Evolutionary conservation across 768 basidiomycete genomes (phyloP).

Genomic region (Tricholoma saponaceum): DNA sequence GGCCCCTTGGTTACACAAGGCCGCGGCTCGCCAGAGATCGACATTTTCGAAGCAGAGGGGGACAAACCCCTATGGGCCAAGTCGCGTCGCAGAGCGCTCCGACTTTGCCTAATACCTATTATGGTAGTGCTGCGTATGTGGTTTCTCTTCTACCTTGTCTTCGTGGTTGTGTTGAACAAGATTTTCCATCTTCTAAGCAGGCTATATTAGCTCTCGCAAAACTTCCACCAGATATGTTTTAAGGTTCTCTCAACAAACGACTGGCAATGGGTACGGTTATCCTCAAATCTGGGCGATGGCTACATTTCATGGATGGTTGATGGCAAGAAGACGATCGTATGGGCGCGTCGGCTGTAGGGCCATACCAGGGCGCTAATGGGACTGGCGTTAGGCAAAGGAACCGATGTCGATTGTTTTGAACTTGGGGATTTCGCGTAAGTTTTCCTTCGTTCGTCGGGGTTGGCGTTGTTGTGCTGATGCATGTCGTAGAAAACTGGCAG

Average conservation of each 20-base stretch:
- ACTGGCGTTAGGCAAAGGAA: constrained; percentile 57
- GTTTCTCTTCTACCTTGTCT: background rate
- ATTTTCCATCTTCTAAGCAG: constrained; percentile 25
- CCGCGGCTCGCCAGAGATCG: too few species aligned
- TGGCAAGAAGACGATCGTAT: constrained; percentile 45
- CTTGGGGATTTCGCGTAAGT: constrained; percentile 55
- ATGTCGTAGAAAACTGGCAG: constrained; percentile 65
- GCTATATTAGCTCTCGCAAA: too few species aligned
- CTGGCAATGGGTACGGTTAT: constrained; percentile 14
- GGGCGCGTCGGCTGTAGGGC: constrained; percentile 46
- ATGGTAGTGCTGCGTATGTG: constrained; percentile 44
- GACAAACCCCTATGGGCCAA: constrained; percentile 49
- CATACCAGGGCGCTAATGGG: constrained; percentile 33
- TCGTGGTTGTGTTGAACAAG: too few species aligned
- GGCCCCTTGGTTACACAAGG: constrained; percentile 66
- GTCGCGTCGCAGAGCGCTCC: constrained; percentile 70
- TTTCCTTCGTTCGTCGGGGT: constrained; percentile 12
- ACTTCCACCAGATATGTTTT: too few species aligned
- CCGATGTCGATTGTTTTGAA: constrained; percentile 62
- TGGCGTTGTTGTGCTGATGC: background rate
- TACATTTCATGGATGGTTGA: constrained; percentile 76
- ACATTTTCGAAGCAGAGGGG: constrained; percentile 70
- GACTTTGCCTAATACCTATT: constrained; percentile 39
- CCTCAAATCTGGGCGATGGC: constrained; percentile 46
- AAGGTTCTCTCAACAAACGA: constrained; percentile 31